Evolutionary conservation across 306 rosid species (phyloP).

Genomic region (Citrullus amarus): DNA sequence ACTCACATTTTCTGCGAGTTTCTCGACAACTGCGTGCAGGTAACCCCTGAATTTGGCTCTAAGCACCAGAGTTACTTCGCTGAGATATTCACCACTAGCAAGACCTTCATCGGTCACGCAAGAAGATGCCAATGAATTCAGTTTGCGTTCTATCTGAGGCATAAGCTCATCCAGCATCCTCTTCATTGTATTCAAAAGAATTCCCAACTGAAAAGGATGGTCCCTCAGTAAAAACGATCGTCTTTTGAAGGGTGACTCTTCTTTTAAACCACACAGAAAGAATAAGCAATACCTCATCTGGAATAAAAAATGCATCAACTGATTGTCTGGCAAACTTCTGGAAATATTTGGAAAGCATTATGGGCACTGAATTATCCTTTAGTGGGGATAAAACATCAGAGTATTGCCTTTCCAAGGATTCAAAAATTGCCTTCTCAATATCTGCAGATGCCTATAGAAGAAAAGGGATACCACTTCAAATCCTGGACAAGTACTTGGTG

Average conservation of each 20-base stretch:
- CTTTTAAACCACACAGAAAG: background rate
- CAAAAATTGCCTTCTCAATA: conserved; percentile 73
- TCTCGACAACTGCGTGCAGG: conserved; percentile 81
- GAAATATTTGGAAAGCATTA: conserved; percentile 79
- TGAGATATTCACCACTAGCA: conserved; percentile 86
- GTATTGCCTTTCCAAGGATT: conserved; percentile 87
- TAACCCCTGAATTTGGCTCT: conserved; percentile 87
- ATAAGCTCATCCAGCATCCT: conserved; percentile 80
- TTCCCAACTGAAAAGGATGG: conserved; percentile 58
- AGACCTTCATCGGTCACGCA: conserved; percentile 66
- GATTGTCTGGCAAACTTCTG: conserved; percentile 82
- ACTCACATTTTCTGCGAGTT: conserved; percentile 77
- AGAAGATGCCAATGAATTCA: conserved; percentile 72
- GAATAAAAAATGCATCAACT: conserved; percentile 45
- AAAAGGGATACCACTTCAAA: background rate
- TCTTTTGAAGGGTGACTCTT: conserved; percentile 4
- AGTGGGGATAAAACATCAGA: conserved; percentile 82
- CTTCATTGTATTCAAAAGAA: conserved; percentile 73
- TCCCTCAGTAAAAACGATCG: background rate
- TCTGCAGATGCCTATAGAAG: conserved; percentile 64
- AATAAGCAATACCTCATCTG: conserved; percentile 53
- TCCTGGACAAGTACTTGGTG: background rate
- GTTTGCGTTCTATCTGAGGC: conserved; percentile 68
- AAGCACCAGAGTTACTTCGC: conserved; percentile 90
- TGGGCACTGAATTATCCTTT: conserved; percentile 74